phyloP scores from a whole-genome alignment of 768 basidiomycete species.

The Mycena vitilis region DNA sequence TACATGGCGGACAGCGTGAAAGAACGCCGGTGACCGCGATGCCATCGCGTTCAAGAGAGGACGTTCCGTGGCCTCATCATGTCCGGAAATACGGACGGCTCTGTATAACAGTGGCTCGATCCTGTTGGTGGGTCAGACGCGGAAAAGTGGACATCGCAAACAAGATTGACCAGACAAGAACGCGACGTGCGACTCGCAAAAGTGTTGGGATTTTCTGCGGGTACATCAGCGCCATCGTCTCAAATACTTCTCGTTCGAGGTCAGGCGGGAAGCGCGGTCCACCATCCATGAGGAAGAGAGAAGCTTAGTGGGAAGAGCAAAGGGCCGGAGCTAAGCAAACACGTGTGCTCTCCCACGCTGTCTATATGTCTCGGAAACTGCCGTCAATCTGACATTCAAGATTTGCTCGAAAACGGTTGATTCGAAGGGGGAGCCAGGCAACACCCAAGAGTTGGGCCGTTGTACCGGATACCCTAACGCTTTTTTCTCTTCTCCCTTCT shows the following conservation, averaged over 20 bases:
- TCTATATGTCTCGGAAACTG: too few relatives aligned
- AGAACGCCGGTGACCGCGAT: background rate
- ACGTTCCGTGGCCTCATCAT: background rate
- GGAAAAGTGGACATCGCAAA: background rate
- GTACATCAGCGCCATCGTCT: background rate
- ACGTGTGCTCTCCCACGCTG: too few relatives aligned
- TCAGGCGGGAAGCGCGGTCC: background rate
- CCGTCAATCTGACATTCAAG: too few relatives aligned
- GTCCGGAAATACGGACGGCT: background rate
- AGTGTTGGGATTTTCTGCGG: background rate
- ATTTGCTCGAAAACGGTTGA: too few relatives aligned
- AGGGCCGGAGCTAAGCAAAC: too few relatives aligned
- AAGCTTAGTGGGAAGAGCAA: too few relatives aligned
- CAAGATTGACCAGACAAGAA: background rate
- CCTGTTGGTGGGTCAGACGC: background rate
- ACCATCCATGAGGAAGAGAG: too few relatives aligned
- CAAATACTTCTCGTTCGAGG: conserved; percentile 7
- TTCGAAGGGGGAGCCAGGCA: too few relatives aligned
- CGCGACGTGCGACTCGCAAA: conserved; percentile 5
- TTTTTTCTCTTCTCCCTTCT: too few relatives aligned
- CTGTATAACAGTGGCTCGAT: background rate
- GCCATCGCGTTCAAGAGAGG: background rate
- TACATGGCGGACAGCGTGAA: background rate
- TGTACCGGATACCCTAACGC: too few relatives aligned
- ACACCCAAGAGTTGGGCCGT: too few relatives aligned